Conservation (phyloP, 805 yeast genomes). For the Pichia kluyveri region DNA sequence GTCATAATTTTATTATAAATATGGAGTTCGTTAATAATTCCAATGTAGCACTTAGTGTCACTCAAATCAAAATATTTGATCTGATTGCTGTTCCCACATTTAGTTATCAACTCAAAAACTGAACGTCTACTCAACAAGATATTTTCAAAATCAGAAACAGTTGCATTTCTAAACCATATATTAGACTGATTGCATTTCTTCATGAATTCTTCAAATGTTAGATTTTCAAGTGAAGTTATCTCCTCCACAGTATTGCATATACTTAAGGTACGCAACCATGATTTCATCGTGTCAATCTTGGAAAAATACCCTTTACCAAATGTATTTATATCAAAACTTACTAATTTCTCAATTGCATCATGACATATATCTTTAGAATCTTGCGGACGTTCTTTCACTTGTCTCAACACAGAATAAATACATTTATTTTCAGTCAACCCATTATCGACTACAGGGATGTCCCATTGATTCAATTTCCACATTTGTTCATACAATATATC, state of each 20-base stretch:
- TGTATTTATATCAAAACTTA: not conserved
- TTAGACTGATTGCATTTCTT: constrained; percentile 14
- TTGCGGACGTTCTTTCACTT: constrained; percentile 29
- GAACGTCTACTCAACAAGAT: constrained; percentile 34
- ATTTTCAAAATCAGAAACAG: constrained; percentile 32
- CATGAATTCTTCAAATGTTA: constrained; percentile 2
- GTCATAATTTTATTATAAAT: constrained; percentile 36
- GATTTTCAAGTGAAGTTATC: constrained; percentile 7
- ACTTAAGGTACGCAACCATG: constrained; percentile 27
- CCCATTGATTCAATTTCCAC: constrained; percentile 78
- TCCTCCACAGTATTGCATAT: constrained; percentile 19
- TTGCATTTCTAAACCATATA: constrained; percentile 31
- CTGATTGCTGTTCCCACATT: not conserved
- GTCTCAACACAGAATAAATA: constrained; percentile 45
- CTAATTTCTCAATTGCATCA: constrained; percentile 2
- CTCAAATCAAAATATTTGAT: not conserved
- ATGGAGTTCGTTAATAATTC: constrained; percentile 30
- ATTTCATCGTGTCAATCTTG: constrained; percentile 9
- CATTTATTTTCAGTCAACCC: constrained; percentile 33
- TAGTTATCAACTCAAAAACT: constrained; percentile 23
- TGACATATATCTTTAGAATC: constrained; percentile 14
- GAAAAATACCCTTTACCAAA: not conserved
- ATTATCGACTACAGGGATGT: constrained; percentile 40
- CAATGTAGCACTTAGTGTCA: constrained; percentile 9
- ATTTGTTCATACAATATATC: constrained; percentile 46